These are phyloP conservation scores for Aspergillus unguis DNA, from an alignment of 2,329 filamentous ascomycete species.

Conservation along the genomic window DNA sequence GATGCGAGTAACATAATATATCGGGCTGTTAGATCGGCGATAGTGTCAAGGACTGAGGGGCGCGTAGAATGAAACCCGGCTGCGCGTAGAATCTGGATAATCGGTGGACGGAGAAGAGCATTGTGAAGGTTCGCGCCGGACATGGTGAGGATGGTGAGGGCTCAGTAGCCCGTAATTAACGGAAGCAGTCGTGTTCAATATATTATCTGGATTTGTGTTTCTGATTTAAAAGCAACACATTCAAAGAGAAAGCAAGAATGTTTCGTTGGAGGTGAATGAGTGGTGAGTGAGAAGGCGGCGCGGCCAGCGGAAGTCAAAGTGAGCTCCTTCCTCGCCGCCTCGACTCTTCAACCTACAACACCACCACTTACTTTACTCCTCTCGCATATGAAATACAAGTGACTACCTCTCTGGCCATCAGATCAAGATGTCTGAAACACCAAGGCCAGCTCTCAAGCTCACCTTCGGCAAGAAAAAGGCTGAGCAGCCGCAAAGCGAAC, in stretches of 20 bases:
- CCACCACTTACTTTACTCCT: not conserved
- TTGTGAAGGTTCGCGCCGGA: slow-evolving; percentile 58
- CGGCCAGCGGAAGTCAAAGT: not conserved
- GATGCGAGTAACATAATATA: slow-evolving; percentile 75
- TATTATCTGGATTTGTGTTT: not conserved
- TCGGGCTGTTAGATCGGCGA: slow-evolving; percentile 81
- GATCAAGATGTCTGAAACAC: slow-evolving; percentile 35
- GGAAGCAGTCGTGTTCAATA: not conserved
- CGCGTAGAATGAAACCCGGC: slow-evolving; percentile 83
- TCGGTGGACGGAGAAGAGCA: slow-evolving; percentile 77
- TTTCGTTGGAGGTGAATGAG: not conserved
- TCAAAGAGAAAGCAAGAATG: no score
- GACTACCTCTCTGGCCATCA: not conserved
- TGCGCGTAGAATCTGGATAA: slow-evolving; percentile 87
- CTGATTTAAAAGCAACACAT: no score
- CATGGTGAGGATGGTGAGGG: slow-evolving; percentile 32
- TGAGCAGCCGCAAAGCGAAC: slow-evolving; percentile 23
- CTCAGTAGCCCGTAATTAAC: not conserved
- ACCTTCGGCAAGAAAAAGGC: slow-evolving; percentile 40
- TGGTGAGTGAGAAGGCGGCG: slow-evolving; percentile 6
- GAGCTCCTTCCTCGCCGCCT: slow-evolving; percentile 1
- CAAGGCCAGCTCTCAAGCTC: slow-evolving; percentile 40
- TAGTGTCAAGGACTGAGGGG: slow-evolving; percentile 76
- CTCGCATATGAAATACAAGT: not conserved
- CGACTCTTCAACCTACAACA: not conserved